Evolutionary conservation across 768 basidiomycete genomes (phyloP).

Genomic region (Rhodotorula taiwanensis): DNA sequence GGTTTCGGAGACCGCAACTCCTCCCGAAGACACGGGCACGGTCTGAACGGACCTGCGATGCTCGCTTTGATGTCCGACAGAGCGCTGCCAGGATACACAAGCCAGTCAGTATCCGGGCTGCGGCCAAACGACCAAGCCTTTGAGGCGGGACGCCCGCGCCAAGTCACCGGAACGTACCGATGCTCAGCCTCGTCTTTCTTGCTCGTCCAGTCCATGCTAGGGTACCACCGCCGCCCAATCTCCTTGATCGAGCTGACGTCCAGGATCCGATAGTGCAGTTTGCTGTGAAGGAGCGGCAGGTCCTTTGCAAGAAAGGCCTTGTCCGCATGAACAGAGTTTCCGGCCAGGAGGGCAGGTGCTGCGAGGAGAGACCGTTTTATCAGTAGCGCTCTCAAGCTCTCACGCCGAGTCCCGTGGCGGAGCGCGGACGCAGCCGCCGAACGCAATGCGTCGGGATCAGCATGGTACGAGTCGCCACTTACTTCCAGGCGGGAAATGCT

Average conservation of each 20-base stretch:
- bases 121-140: too few species aligned
- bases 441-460: too few species aligned
- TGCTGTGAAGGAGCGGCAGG: conserved; percentile 44
- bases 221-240: conserved; percentile 45
- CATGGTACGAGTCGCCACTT: neutral
- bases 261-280: conserved; percentile 46
- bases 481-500: conserved; percentile 42
- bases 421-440: too few species aligned
- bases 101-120: neutral
- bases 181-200: conserved; percentile 31
- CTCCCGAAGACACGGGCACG: neutral
- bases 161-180: conserved; percentile 14
- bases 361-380: conserved; percentile 41
- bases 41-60: conserved; percentile 17
- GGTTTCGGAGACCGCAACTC: too few species aligned
- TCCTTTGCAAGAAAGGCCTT: conserved; percentile 37
- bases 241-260: conserved; percentile 43
- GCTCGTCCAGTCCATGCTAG: conserved; percentile 14
- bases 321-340: conserved; percentile 36
- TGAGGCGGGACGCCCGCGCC: neutral
- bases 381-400: too few species aligned
- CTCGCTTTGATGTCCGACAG: conserved; percentile 32
- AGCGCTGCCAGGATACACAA: conserved; percentile 4
- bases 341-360: conserved; percentile 22
- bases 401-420: too few species aligned